Conservation (phyloP, 2,329 filamentous ascomycete species). For the Catunica adiposa region DNA sequence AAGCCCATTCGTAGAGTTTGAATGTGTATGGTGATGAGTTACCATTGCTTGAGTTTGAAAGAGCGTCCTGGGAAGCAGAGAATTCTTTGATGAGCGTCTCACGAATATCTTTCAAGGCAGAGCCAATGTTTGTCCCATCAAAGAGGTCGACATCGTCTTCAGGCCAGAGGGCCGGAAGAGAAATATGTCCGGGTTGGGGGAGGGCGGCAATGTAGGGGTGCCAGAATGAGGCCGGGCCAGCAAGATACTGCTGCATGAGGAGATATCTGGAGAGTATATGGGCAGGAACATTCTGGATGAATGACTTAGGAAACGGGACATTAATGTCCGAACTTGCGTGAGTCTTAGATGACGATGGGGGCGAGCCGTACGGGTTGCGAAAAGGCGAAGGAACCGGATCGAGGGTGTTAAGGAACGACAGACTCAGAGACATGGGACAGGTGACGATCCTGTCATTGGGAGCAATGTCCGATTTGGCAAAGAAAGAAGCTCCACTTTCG, state of each 20-base stretch:
- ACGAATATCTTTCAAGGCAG: conserved; percentile 33
- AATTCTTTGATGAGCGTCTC: conserved; percentile 30
- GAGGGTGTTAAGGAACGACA: conserved; percentile 43
- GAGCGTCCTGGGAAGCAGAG: conserved; percentile 21
- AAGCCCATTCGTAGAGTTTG: conserved; percentile 47
- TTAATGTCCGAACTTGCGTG: not conserved
- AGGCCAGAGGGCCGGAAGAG: conserved; percentile 47
- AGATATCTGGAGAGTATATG: conserved; percentile 52
- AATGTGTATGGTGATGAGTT: conserved; percentile 25
- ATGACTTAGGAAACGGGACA: conserved; percentile 28
- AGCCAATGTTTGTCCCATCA: conserved; percentile 35
- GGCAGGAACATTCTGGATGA: conserved; percentile 34
- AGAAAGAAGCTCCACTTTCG: conserved; percentile 37
- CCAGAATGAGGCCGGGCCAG: conserved; percentile 45
- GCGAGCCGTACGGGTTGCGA: conserved; percentile 9
- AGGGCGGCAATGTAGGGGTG: conserved; percentile 48
- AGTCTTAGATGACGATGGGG: not conserved
- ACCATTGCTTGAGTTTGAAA: conserved; percentile 20
- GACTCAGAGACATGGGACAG: conserved; percentile 34
- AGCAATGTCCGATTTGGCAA: conserved; percentile 25
- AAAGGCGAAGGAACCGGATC: conserved; percentile 18
- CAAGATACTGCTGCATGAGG: conserved; percentile 49
- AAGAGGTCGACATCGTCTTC: conserved; percentile 41
- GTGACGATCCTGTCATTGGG: conserved; percentile 31
- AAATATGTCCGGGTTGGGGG: conserved; percentile 41